Evolutionary conservation across 352 stramenopile species (phyloP), one percentile per base, ranked within the genome.

Genomic region (Poterioochromonas sp.): DNA sequence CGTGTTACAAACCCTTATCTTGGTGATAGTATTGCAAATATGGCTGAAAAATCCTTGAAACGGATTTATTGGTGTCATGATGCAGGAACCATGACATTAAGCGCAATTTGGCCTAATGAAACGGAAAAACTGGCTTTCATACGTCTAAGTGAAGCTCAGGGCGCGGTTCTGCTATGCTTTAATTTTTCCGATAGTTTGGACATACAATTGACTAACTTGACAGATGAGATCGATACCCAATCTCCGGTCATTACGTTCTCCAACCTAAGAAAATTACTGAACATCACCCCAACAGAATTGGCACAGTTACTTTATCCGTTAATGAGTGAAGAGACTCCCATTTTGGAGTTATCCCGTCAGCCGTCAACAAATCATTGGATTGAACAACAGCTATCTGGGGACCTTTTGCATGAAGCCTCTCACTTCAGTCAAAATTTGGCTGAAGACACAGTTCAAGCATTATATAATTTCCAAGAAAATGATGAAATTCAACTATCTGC

Each of bases 61-160:
- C 15, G 32, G n/a, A 12, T 47, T 44, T 12, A 8, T 35, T 71
- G 62, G 62, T 71, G 62, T 71, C 62, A 71, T 43, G 32, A 47
- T 71, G 62, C 62, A 12, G 62, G 62, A 20, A 71, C 62, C 1
- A 29, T 71, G 11, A 35, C 29, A 8, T 39, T 68, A 26, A 35
- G 26, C 5, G 34, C 58, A 29, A 68, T 68, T 39, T 39, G 58
- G 34, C 58, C 26, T 68, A 11, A 68, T 68, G 18, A 51, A 5
- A 51, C 43, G 18, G 43, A 18, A 20, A 51, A 51, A 51, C 43
- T 51, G 43, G 5, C 5, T 18, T 18, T 20, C 18, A 22, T 71
- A 26, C 39, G 3, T 44, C 5, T 40, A 26, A 29, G 8, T 8
- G 62, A 71, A 29, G 12, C 62, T 32, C 62, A 71, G 41, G 62